Evolutionary conservation across 129 eudicot species (phyloP), one percentile per base, ranked within the genome.

Genomic region (Escallonia herrerae): DNA sequence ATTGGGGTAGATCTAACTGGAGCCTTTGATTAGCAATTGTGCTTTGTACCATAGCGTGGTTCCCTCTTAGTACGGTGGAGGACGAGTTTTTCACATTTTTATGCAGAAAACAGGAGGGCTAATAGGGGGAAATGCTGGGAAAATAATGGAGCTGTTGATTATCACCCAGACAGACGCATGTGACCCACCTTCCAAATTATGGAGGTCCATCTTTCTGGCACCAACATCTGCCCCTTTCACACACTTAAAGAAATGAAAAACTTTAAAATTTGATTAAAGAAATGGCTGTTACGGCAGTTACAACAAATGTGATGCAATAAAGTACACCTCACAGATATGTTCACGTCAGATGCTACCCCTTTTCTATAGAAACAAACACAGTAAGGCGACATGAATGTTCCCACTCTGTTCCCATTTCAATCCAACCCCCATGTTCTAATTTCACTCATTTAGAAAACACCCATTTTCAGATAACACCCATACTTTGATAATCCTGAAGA

Each of bases 361-460:
- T 63, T 54, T 63, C 72, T 55, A 40, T 48, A 55, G 51, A 68
- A 43, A 49, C 65, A 62, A 47, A 61, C 69, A 12, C 38, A 57
- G 14, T 70, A 65, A 8, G n/a, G 57, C 45, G 73, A 65, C 66
- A 67, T 64, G 67, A 62, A 71, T 79, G 71, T 75, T 49, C 63
- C 77, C 80, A 80, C 70, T 49, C 84, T 75, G 72, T 69, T 64
- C 50, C 66, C 37, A n/a, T 51, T 56, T 57, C 61, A 54, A 72
- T 66, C 75, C 22, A 43, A 60, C 45, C 50, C 61, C 75, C 80
- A 74, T 74, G 33, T 74, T 64, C 73, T 43, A 8, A 8, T 58
- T 42, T 42, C 60, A 54, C 33, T 44, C 63, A 57, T 48, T 55
- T 58, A 76, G 15, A 48, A 43, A 40, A 15, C 12, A 41, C 55